Conservation (phyloP, 495 filamentous ascomycete genomes). For the Sporormia fimetaria region DNA sequence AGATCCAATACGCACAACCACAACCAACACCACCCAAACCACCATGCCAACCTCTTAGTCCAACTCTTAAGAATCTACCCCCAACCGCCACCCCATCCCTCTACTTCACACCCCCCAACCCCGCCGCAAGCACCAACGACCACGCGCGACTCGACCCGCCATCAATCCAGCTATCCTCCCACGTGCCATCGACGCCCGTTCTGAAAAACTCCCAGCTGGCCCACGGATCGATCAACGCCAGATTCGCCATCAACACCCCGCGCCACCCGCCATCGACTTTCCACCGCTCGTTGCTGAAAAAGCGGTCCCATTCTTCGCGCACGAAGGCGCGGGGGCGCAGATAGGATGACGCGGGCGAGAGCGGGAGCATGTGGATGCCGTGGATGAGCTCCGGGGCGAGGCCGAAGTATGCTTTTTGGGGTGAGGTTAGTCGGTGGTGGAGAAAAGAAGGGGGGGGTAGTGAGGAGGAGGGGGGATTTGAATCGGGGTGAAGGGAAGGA, state of each 20-base stretch:
- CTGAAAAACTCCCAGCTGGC: conserved; percentile 65
- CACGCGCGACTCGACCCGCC: conserved; percentile 76
- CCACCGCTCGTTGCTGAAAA: conserved; percentile 51
- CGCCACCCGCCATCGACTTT: conserved; percentile 64
- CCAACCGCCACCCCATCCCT: background rate
- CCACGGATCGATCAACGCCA: conserved; percentile 63
- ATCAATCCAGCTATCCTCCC: conserved; percentile 62
- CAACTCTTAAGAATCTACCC: no score
- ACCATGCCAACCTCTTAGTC: no score
- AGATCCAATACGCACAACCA: no score
- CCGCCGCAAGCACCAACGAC: conserved; percentile 75
- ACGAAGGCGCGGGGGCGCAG: conserved; percentile 60
- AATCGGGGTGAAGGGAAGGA: background rate
- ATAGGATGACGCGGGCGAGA: conserved; percentile 57
- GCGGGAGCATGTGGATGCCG: conserved; percentile 91
- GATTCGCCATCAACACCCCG: conserved; percentile 71
- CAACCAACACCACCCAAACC: no score
- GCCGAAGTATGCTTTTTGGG: conserved; percentile 62
- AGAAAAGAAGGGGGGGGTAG: background rate
- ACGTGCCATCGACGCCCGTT: conserved; percentile 36
- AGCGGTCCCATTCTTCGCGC: conserved; percentile 70
- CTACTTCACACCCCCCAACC: conserved; percentile 29
- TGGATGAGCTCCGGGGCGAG: conserved; percentile 68
- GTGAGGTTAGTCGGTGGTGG: background rate
- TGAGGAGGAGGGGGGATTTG: background rate